Conservation (phyloP, 352 stramenopile species). For the Plasmopara muralis region DNA sequence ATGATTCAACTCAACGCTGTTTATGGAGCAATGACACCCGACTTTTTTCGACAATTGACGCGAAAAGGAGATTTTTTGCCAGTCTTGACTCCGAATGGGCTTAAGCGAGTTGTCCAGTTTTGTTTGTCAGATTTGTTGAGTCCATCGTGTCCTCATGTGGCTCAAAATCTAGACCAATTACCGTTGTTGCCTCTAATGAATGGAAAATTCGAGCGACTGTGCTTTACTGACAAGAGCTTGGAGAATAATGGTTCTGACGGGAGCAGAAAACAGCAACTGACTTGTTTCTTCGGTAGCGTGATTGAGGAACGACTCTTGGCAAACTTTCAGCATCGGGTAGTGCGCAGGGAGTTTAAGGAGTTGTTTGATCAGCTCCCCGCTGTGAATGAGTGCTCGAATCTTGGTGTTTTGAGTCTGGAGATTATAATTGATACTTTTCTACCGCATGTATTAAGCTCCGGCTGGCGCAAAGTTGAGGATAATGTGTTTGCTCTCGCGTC, state of each 20-base stretch:
- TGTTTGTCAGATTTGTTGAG: conserved; percentile 33
- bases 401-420: conserved; percentile 26
- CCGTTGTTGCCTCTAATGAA: conserved; percentile 43
- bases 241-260: background rate
- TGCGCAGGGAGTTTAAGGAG: conserved; percentile 33
- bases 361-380: conserved; percentile 39
- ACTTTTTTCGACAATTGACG: conserved; percentile 45
- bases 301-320: conserved; percentile 48
- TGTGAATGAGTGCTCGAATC: conserved; percentile 41
- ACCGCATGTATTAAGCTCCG: conserved; percentile 28
- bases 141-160: background rate
- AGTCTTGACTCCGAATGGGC: conserved; percentile 17
- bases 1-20: conserved; percentile 46
- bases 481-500: conserved; percentile 27
- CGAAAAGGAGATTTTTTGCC: conserved; percentile 31
- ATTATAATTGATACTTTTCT: conserved; percentile 37
- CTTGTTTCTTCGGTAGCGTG: conserved; percentile 36
- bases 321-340: conserved; percentile 32
- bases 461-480: conserved; percentile 25
- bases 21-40: conserved; percentile 45
- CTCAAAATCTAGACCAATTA: conserved; percentile 29
- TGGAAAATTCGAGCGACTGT: conserved; percentile 35
- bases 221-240: conserved; percentile 12
- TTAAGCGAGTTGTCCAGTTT: conserved; percentile 41
- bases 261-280: conserved; percentile 12